Evolutionary conservation across 495 filamentous ascomycete species (phyloP).

Genomic region (Penicillium arizonense): DNA sequence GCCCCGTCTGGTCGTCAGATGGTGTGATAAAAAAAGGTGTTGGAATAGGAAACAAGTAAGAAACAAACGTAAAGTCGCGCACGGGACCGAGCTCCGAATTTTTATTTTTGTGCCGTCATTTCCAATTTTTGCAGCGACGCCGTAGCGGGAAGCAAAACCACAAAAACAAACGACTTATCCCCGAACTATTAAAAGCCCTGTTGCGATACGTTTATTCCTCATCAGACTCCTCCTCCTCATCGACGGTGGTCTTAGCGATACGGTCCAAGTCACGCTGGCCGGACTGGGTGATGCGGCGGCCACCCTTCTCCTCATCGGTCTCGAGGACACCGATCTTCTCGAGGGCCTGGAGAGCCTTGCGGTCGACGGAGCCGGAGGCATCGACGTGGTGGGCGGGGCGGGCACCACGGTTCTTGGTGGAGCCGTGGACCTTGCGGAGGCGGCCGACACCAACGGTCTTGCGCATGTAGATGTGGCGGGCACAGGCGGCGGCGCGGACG

Average conservation of each 20-base stretch:
- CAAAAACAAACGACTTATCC: slow-evolving; percentile 28
- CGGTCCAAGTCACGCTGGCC: slow-evolving; percentile 99
- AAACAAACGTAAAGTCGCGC: slow-evolving; percentile 29
- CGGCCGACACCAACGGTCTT: slow-evolving; percentile 98
- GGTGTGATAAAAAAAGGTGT: slow-evolving; percentile 18
- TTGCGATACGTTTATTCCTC: slow-evolving; percentile 48
- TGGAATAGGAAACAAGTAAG: slow-evolving; percentile 20
- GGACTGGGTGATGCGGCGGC: slow-evolving; percentile 91
- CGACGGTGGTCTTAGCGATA: slow-evolving; percentile 57
- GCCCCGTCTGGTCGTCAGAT: slow-evolving; percentile 32
- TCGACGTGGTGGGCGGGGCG: slow-evolving; percentile 93
- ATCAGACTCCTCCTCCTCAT: slow-evolving; percentile 52
- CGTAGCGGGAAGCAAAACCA: slow-evolving; percentile 26
- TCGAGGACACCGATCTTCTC: slow-evolving; percentile 99
- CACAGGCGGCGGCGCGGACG: slow-evolving; percentile 91
- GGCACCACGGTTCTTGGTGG: slow-evolving; percentile 92
- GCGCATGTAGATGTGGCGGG: slow-evolving; percentile 97
- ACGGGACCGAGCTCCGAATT: slow-evolving; percentile 32
- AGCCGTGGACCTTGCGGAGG: slow-evolving; percentile 89
- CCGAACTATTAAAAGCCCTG: slow-evolving; percentile 28
- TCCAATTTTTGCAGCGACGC: slow-evolving; percentile 17
- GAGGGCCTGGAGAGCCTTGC: slow-evolving; percentile 91
- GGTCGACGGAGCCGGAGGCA: slow-evolving; percentile 90
- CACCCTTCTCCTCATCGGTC: slow-evolving; percentile 95
- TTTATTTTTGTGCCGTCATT: slow-evolving; percentile 28